phyloP scores from a whole-genome alignment of 2,329 filamentous ascomycete species.

The Scolecobasidium constrictum region DNA sequence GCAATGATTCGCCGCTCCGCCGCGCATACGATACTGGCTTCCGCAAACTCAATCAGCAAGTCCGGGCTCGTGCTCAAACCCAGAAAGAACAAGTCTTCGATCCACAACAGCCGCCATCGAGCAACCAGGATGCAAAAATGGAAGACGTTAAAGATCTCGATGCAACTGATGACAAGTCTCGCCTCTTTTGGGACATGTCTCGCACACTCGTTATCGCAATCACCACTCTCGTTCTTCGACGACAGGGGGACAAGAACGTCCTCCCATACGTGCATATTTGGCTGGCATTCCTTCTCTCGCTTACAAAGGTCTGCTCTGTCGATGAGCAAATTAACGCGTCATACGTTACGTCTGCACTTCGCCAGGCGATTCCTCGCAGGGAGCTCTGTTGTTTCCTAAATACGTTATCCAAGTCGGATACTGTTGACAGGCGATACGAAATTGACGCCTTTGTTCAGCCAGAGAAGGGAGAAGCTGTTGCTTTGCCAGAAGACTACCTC shows the following conservation, averaged over 20 bases:
- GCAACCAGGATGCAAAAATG: background rate
- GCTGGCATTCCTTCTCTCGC: conserved; percentile 46
- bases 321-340: conserved; percentile 7
- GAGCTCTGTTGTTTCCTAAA: conserved; percentile 42
- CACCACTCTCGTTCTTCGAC: conserved; percentile 36
- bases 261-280: conserved; percentile 53
- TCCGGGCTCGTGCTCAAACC: background rate
- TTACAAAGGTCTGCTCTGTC: conserved; percentile 18
- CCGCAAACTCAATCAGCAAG: background rate
- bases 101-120: background rate
- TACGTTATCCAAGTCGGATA: conserved; percentile 30
- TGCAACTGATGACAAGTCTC: conserved; percentile 15
- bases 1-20: conserved; percentile 39
- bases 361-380: conserved; percentile 36
- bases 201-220: conserved; percentile 33
- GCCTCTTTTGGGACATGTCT: conserved; percentile 18
- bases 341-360: conserved; percentile 9
- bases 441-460: conserved; percentile 39
- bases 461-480: conserved; percentile 35
- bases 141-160: conserved; percentile 8
- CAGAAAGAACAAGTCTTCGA: background rate
- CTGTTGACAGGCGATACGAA: conserved; percentile 25
- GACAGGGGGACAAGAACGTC: conserved; percentile 47
- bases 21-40: conserved; percentile 21
- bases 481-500: conserved; percentile 59